Conservation (phyloP, 352 stramenopile species). For the Phytophthora crassamura region DNA sequence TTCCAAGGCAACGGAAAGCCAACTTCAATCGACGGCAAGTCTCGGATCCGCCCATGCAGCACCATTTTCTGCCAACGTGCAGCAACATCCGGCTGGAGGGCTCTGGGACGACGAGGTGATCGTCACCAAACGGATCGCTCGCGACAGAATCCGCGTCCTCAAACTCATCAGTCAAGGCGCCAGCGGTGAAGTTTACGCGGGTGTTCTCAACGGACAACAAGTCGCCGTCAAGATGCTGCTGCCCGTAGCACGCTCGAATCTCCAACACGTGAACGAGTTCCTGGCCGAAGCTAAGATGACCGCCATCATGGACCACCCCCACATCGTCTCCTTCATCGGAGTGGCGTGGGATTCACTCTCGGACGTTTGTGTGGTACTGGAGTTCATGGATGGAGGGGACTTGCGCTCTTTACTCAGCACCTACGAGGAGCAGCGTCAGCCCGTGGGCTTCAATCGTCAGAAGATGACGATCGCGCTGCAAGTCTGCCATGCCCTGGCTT, state of each 20-base stretch:
- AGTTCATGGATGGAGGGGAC: conserved; percentile 56
- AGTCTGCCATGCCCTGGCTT: conserved; percentile 26
- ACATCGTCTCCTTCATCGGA: conserved; percentile 47
- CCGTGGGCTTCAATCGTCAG: conserved; percentile 9
- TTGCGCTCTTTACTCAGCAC: conserved; percentile 36
- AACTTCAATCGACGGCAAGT: conserved; percentile 13
- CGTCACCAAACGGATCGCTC: conserved; percentile 28
- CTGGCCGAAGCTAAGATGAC: conserved; percentile 30
- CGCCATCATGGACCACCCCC: conserved; percentile 31
- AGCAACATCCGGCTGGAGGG: background rate
- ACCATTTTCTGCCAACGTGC: background rate
- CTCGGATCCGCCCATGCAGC: background rate
- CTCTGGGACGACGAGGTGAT: conserved; percentile 32
- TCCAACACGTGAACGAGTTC: no score
- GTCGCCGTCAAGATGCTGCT: conserved; percentile 50
- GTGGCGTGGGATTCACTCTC: conserved; percentile 46
- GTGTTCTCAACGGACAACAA: conserved; percentile 26
- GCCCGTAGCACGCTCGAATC: conserved; percentile 17
- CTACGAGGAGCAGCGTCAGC: conserved; percentile 2
- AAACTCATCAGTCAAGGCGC: conserved; percentile 38
- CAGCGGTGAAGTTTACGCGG: conserved; percentile 41
- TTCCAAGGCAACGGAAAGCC: conserved; percentile 7
- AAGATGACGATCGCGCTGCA: conserved; percentile 29
- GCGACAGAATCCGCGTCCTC: conserved; percentile 30
- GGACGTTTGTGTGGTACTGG: conserved; percentile 45